A percentile compares a stretch with the other conserved stretches of the same genome.
These are phyloP conservation scores for Misopates orontium DNA, from an alignment of 257 asterid species.

Conservation along the genomic window DNA sequence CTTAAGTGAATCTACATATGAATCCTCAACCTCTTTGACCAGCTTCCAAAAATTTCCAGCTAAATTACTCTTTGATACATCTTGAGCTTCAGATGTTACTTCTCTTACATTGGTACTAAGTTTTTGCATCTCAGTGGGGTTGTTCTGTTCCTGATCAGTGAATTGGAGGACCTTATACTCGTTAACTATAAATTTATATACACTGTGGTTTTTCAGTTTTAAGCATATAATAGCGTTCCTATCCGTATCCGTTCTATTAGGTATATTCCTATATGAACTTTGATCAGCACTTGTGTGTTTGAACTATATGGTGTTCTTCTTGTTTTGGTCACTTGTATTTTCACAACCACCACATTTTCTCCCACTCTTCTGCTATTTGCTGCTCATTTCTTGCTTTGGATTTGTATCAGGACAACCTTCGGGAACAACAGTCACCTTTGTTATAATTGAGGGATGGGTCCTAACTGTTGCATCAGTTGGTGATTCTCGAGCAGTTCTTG, in stretches of 20 bases:
- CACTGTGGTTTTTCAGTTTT: too few relatives aligned
- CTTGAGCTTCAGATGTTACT: too few relatives aligned
- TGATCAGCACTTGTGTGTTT: background rate
- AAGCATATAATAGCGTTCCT: too few relatives aligned
- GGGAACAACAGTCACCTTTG: conserved; percentile 96
- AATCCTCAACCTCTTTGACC: too few relatives aligned
- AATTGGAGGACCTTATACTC: too few relatives aligned
- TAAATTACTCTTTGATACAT: too few relatives aligned
- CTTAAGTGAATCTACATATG: too few relatives aligned
- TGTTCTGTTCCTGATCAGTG: too few relatives aligned
- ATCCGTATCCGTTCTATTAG: background rate
- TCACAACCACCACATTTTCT: conserved; percentile 4
- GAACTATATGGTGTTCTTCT: background rate
- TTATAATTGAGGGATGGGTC: conserved; percentile 92
- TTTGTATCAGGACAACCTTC: conserved; percentile 78
- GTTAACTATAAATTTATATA: too few relatives aligned
- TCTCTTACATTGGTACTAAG: too few relatives aligned
- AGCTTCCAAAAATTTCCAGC: too few relatives aligned
- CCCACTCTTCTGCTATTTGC: conserved; percentile 17
- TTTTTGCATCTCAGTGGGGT: too few relatives aligned
- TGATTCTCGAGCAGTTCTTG: conserved; percentile 73
- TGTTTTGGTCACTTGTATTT: background rate
- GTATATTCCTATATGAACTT: background rate
- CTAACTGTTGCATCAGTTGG: conserved; percentile 93
- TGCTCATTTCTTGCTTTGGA: conserved; percentile 30